Percentiles rank a stretch among this genome's conserved stretches.
phyloP scores from a whole-genome alignment of 441 rosid genomes.

The Eruca vesicaria region DNA sequence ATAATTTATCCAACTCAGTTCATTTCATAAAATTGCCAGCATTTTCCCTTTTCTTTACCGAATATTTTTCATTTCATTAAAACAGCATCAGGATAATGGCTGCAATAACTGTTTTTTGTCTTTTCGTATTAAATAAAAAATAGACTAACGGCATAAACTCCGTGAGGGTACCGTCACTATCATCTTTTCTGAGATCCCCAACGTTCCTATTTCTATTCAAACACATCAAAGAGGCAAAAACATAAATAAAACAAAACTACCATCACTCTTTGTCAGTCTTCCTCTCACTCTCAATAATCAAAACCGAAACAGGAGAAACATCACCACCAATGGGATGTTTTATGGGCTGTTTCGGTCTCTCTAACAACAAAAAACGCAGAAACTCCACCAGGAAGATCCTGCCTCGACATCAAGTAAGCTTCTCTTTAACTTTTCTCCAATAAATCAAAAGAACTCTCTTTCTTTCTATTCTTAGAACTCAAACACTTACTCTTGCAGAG shows the following conservation, averaged over 20 bases:
- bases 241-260: neutral
- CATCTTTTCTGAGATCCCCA: conserved; percentile 5
- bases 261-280: neutral
- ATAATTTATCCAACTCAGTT: too few relatives aligned
- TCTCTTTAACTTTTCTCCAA: neutral
- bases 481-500: conserved; percentile 40
- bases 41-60: too few relatives aligned
- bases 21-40: too few relatives aligned
- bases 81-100: too few relatives aligned
- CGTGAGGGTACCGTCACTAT: conserved; percentile 37
- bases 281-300: conserved; percentile 1
- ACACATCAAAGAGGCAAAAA: neutral
- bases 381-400: conserved; percentile 45
- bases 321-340: conserved; percentile 56
- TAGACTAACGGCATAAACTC: conserved; percentile 24
- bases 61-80: too few relatives aligned
- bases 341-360: conserved; percentile 71
- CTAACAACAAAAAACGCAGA: conserved; percentile 59
- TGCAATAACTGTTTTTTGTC: conserved; percentile 14
- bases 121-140: conserved; percentile 5
- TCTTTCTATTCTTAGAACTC: neutral
- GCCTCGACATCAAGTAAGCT: conserved; percentile 56
- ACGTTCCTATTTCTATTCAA: conserved; percentile 19
- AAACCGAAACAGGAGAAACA: conserved; percentile 19
- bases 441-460: neutral